These are phyloP conservation scores for Paxillus ammoniavirescens DNA, from an alignment of 768 basidiomycete species.

Conservation along the genomic window DNA sequence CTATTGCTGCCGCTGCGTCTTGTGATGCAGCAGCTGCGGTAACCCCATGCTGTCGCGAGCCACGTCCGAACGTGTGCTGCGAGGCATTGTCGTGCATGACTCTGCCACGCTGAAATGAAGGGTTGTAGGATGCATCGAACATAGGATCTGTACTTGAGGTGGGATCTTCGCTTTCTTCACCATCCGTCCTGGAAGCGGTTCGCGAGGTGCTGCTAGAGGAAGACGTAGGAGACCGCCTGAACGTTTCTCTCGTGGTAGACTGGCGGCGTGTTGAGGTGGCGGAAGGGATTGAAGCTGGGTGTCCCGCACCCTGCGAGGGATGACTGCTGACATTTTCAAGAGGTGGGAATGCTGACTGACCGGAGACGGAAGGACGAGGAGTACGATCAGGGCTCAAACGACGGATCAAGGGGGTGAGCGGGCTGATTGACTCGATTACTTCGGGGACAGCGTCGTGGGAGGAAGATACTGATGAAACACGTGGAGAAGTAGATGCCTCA, in stretches of 20 bases:
- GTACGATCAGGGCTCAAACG: slow-evolving; percentile 39
- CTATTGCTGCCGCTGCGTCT: slow-evolving; percentile 26
- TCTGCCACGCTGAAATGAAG: slow-evolving; percentile 18
- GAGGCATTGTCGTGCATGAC: slow-evolving; percentile 43
- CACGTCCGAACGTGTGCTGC: slow-evolving; percentile 48
- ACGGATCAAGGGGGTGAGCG: slow-evolving; percentile 30
- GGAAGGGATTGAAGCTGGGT: slow-evolving; percentile 18
- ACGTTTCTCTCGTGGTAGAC: slow-evolving; percentile 9
- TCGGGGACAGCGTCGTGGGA: slow-evolving; percentile 14
- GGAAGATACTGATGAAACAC: slow-evolving; percentile 12
- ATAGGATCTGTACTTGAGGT: slow-evolving; percentile 32
- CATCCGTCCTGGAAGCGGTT: slow-evolving; percentile 21
- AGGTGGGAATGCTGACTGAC: slow-evolving; percentile 9
- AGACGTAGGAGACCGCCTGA: not conserved
- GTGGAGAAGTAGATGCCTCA: slow-evolving; percentile 23
- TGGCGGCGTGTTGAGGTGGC: slow-evolving; percentile 14
- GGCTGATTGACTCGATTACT: slow-evolving; percentile 33
- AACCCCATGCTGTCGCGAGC: slow-evolving; percentile 29
- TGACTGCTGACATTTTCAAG: slow-evolving; percentile 29
- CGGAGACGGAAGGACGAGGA: slow-evolving; percentile 43
- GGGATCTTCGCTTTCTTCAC: slow-evolving; percentile 38
- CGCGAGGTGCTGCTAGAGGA: slow-evolving; percentile 6
- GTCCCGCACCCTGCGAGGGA: slow-evolving; percentile 31
- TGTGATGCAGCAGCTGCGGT: slow-evolving; percentile 16
- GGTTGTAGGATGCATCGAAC: slow-evolving; percentile 17